These are phyloP conservation scores for Lagerstroemia speciosa DNA, from an alignment of 345 rosid species.

Conservation along the genomic window DNA sequence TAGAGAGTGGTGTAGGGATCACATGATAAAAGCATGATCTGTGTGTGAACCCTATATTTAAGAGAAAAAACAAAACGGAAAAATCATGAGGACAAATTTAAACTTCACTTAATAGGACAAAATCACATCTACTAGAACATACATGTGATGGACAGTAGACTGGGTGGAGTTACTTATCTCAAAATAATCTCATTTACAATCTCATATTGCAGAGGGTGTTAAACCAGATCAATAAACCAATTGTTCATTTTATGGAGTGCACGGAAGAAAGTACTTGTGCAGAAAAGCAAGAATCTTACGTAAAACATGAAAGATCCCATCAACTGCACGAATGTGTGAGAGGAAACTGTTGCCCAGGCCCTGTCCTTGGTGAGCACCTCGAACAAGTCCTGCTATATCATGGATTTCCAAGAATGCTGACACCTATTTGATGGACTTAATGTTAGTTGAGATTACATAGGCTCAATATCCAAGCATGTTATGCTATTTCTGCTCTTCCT, in stretches of 20 bases:
- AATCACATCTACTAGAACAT: not conserved
- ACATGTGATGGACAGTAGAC: not conserved
- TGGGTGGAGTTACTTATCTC: not conserved
- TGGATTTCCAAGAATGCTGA: conserved; percentile 93
- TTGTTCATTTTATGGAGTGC: not conserved
- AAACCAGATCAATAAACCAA: not conserved
- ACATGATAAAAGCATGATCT: not conserved
- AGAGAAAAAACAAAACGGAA: not conserved
- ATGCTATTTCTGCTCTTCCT: not conserved
- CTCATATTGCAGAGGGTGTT: not conserved
- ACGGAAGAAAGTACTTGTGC: not conserved
- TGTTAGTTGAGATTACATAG: not conserved
- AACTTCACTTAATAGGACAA: not conserved
- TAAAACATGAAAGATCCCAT: conserved; percentile 94
- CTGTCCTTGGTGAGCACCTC: conserved; percentile 95
- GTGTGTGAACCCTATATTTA: not conserved
- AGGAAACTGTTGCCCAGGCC: conserved; percentile 94
- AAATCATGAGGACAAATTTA: not conserved
- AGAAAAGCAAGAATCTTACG: conserved; percentile 35
- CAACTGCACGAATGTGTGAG: conserved; percentile 97
- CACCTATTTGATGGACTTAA: conserved; percentile 35
- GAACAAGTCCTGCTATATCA: conserved; percentile 94
- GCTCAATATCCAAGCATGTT: not conserved
- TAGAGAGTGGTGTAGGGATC: not conserved
- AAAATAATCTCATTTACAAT: not conserved